Base-by-base conservation (phyloP, 805 yeast genomes). In the Suhomyces kilbournensis region DNA sequence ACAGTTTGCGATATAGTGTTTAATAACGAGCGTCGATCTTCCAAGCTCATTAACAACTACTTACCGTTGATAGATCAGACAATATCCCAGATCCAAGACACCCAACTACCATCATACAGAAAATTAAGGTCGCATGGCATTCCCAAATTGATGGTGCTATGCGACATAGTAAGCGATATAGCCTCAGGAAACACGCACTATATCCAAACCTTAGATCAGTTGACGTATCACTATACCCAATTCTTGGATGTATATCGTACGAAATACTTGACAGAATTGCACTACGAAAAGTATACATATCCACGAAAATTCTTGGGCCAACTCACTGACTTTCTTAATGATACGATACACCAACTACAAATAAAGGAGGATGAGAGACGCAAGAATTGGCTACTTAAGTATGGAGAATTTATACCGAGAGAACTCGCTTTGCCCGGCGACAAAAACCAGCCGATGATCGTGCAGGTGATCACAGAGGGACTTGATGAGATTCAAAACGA, bases 401-500 rank as follows among this genome's bases (percentile, higher is more conserved):
- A 72, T 52, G 78, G 78, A 9, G 70, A 67, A 40, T 75, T 66
- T 50, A 72, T 75, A 12, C 79, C 79, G 4, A 66, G 63, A 48
- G 74, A 70, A 47, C 71, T 75, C 55, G 57, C 54, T 44, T 59
- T 75, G 1, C 78, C 78, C 1, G 78, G 76, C 1, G 75, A 70
- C 26, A 46, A 49, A 26, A 61, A 59, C 42, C 70, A 70, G 55
- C 79, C 79, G 1, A 54, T 62, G 5, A 68, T 75, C 20, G 70
- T 71, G 49, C 77, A 74, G 60, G 72, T 75, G 5, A 57, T 72
- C 15, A 75, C 78, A 20, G 78, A 75, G 47, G 78, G 78, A 1
- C 53, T 75, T 44, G 76, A 72, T 9, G 69, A 60, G 7, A 38
- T 49, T 15, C 52, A 49, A 26, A 44, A 35, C 26, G 49, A 60